phyloP scores from a whole-genome alignment of 2,329 filamentous ascomycete genomes.

The Colletotrichum eremochloae region DNA sequence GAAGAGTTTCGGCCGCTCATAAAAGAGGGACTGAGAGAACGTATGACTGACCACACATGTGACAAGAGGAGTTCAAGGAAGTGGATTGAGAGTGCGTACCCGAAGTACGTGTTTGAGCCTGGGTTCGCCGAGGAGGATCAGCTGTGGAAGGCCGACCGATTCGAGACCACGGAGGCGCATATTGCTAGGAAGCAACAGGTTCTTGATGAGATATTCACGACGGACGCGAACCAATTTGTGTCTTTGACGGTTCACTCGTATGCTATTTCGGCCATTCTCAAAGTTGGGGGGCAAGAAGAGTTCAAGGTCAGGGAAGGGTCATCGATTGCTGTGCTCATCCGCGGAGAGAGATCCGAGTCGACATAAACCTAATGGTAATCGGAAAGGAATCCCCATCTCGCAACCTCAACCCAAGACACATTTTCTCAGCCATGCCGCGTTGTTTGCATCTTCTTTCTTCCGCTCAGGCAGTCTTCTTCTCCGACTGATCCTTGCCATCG shows the following conservation, averaged over 20 bases:
- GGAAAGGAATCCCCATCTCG: neutral
- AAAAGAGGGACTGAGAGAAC: slow-evolving; percentile 71
- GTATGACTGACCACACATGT: slow-evolving; percentile 72
- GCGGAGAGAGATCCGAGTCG: slow-evolving; percentile 46
- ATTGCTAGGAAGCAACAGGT: slow-evolving; percentile 56
- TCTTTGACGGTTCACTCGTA: slow-evolving; percentile 65
- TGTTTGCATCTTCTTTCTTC: no score
- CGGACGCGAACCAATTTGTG: slow-evolving; percentile 56
- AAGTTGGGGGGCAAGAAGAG: slow-evolving; percentile 58
- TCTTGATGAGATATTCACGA: slow-evolving; percentile 62
- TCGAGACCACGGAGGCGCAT: slow-evolving; percentile 65
- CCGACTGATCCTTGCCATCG: neutral
- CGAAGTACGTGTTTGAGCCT: slow-evolving; percentile 64
- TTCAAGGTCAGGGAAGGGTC: slow-evolving; percentile 64
- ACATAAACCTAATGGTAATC: neutral
- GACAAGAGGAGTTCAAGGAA: slow-evolving; percentile 65
- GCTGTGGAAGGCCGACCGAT: slow-evolving; percentile 61
- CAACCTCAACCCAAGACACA: neutral
- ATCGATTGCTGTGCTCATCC: slow-evolving; percentile 69
- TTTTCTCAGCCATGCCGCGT: neutral
- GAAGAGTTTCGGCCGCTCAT: slow-evolving; percentile 63
- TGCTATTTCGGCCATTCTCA: slow-evolving; percentile 58
- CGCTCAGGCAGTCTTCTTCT: neutral
- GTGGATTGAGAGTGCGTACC: slow-evolving; percentile 64
- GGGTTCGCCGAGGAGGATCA: slow-evolving; percentile 68